A percentile compares a stretch with the other conserved stretches of the same genome.
These are phyloP conservation scores for Penicillium macrosclerotiorum DNA, from an alignment of 495 filamentous ascomycete genomes.

Conservation along the genomic window DNA sequence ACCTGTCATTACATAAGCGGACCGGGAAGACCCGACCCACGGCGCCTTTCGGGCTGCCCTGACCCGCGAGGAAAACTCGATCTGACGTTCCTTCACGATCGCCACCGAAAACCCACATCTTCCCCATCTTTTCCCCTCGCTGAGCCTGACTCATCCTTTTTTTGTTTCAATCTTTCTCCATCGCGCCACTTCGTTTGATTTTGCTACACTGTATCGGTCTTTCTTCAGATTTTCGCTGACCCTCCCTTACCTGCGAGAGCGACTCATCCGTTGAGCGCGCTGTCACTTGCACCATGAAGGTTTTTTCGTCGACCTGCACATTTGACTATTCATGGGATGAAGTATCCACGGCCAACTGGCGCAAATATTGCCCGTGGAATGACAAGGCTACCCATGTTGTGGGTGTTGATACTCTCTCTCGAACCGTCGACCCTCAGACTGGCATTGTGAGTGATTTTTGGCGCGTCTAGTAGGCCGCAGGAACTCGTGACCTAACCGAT, in stretches of 20 bases:
- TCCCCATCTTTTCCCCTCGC: slow-evolving; percentile 12
- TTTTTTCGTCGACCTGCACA: slow-evolving; percentile 82
- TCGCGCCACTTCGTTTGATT: too few relatives aligned
- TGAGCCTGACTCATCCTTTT: slow-evolving; percentile 9
- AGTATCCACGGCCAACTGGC: slow-evolving; percentile 98
- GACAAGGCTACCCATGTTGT: slow-evolving; percentile 90
- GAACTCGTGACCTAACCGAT: slow-evolving; percentile 8
- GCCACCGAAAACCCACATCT: slow-evolving; percentile 17
- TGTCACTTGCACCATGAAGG: slow-evolving; percentile 66
- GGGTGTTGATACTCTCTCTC: slow-evolving; percentile 87
- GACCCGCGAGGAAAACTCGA: slow-evolving; percentile 23
- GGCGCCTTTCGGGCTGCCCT: slow-evolving; percentile 18
- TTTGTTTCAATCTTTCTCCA: too few relatives aligned
- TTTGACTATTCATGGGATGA: slow-evolving; percentile 99
- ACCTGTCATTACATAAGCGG: slow-evolving; percentile 5
- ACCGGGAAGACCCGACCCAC: slow-evolving; percentile 24
- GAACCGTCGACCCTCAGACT: slow-evolving; percentile 73
- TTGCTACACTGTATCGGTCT: neutral
- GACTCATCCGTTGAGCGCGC: slow-evolving; percentile 5
- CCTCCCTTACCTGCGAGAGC: slow-evolving; percentile 1
- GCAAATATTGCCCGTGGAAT: slow-evolving; percentile 98
- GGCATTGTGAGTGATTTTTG: slow-evolving; percentile 63
- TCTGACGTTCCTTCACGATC: slow-evolving; percentile 22
- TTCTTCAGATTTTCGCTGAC: neutral
- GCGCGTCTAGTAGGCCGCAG: neutral